Evolutionary conservation across 2,329 filamentous ascomycete genomes (phyloP).

Genomic region (Cadophora malorum): DNA sequence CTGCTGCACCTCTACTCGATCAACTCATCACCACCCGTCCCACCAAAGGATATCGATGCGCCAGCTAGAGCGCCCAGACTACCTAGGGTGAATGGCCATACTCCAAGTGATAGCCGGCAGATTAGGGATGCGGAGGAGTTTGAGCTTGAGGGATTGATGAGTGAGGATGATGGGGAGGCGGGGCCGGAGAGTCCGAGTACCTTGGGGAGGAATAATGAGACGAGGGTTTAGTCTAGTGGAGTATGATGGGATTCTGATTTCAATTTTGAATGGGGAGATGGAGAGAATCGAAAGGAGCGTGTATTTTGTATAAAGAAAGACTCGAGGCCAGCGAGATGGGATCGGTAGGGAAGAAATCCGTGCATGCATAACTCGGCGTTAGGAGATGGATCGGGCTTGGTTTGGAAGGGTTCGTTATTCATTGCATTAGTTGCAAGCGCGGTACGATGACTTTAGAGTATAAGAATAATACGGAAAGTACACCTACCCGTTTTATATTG

Average conservation of each 20-base stretch:
- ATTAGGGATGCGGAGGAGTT: constrained; percentile 89
- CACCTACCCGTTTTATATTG: too few relatives aligned
- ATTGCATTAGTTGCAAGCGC: neutral
- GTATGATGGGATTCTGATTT: too few relatives aligned
- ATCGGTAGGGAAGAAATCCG: neutral
- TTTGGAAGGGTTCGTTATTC: neutral
- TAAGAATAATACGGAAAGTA: neutral
- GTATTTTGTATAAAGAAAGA: too few relatives aligned
- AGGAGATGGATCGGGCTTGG: neutral
- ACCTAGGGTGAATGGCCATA: constrained; percentile 46
- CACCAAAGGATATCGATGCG: constrained; percentile 43
- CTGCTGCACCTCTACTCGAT: constrained; percentile 85
- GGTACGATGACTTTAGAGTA: neutral
- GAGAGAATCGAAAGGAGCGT: too few relatives aligned
- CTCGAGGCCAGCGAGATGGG: too few relatives aligned
- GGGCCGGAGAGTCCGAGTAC: constrained; percentile 55
- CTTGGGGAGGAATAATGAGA: constrained; percentile 53
- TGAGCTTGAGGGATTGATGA: constrained; percentile 88
- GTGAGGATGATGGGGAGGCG: constrained; percentile 74
- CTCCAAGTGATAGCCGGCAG: constrained; percentile 57
- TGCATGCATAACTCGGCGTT: neutral
- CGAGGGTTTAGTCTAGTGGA: constrained; percentile 26
- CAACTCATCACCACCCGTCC: constrained; percentile 48
- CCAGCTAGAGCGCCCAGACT: constrained; percentile 27
- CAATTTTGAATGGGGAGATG: too few relatives aligned